Conservation (phyloP, 352 stramenopile species). For the Pythium scleroteichum region DNA sequence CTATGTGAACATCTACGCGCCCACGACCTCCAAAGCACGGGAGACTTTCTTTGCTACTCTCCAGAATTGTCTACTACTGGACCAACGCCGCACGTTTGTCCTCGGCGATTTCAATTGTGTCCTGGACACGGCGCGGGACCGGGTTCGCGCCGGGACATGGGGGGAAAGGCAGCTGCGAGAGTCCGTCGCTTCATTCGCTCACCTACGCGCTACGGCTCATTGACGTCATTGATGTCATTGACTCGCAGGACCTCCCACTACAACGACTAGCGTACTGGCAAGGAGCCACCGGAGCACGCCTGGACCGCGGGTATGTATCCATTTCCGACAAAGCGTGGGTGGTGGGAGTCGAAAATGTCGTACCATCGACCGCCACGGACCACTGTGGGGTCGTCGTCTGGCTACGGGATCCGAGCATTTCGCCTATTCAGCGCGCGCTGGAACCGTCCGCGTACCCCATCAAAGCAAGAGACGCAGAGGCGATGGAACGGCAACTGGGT, state of each 20-base stretch:
- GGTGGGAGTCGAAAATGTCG: neutral
- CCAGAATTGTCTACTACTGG: too few species aligned
- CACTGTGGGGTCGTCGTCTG: conserved; percentile 1
- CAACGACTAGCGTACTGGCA: conserved; percentile 10
- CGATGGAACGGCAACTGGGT: neutral
- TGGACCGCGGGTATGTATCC: neutral
- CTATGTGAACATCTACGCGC: too few species aligned
- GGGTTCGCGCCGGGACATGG: too few species aligned
- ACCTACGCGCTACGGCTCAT: too few species aligned
- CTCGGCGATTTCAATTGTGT: too few species aligned
- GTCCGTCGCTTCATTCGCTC: too few species aligned
- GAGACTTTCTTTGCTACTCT: too few species aligned
- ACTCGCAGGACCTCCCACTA: too few species aligned
- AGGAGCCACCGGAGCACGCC: neutral
- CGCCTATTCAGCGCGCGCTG: neutral
- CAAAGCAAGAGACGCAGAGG: neutral
- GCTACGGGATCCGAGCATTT: neutral
- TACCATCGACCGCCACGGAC: neutral
- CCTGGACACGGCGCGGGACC: too few species aligned
- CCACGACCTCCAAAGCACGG: too few species aligned
- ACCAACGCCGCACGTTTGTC: too few species aligned
- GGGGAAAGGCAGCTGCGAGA: too few species aligned
- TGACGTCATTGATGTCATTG: neutral
- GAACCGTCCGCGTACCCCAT: neutral
- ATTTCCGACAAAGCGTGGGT: neutral